Base-by-base conservation (phyloP, 495 filamentous ascomycete species). In the Pseudoneurospora amorphoporcata region DNA sequence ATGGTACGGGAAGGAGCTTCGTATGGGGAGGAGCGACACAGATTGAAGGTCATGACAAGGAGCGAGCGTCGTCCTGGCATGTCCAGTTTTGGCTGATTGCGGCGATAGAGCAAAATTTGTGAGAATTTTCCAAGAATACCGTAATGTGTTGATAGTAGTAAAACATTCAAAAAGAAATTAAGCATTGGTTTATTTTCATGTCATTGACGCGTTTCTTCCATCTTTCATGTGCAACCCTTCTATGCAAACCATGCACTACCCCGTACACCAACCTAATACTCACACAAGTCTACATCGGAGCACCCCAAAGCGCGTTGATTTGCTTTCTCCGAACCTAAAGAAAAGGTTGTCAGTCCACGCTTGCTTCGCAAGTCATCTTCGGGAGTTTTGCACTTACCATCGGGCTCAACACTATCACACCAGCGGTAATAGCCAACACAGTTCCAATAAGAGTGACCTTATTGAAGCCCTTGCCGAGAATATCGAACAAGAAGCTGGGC, bases 391-490 rank as follows among this genome's bases (percentile, higher is more conserved):
- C 71, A 84, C 90, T 84, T 84, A 97, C 96, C 89, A 98, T 90
- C 35, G 95, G 95, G 68, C 90, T 90, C 77, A 98, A 84, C 72
- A 92, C 85, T 17, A 87, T 77, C 47, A 96, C 94, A 70, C 92
- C 94, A 17, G 88, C 83, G 1, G 85, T 86, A 74, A 98, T 84
- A 47, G 91, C 94, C 40, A 90, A 82, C 58, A 99, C 92, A 0
- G 95, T 99, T 35, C 86, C 83, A 1, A 97, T 80, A 75, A 99
- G 86, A 76, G 94, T 90, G 71, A 94, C 73, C 84, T 96, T 97
- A 72, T 92, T 93, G 79, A 99, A 99, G 5, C 91, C 92, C 82
- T 94, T 96, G 41, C 93, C 95, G 1, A 99, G 84, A 19, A 97
- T 87, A 82, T 99, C 95, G 81, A 98, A 99, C 4, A 91, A 86